These are phyloP conservation scores for Ascosphaera apis DNA, from an alignment of 2,329 filamentous ascomycete genomes.

Conservation along the genomic window DNA sequence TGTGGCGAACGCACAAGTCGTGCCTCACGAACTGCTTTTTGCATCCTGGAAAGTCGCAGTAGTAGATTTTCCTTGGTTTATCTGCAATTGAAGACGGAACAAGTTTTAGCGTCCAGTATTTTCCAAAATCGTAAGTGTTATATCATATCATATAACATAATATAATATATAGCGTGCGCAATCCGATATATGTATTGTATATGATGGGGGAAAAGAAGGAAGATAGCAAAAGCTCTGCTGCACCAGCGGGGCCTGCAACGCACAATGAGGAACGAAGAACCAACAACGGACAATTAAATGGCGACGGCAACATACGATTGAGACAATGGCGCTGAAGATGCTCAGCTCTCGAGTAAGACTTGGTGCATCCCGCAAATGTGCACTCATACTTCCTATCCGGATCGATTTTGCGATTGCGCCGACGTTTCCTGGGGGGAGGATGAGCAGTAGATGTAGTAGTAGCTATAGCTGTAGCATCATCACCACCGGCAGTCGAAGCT, in stretches of 20 bases:
- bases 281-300: neutral
- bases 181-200: too few relatives aligned
- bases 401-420: slow-evolving; percentile 22
- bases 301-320: slow-evolving; percentile 44
- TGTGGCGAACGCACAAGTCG: slow-evolving; percentile 70
- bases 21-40: slow-evolving; percentile 77
- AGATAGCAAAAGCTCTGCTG: neutral
- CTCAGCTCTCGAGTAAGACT: slow-evolving; percentile 89
- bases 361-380: slow-evolving; percentile 66
- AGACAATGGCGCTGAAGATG: slow-evolving; percentile 92
- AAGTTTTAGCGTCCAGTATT: neutral
- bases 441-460: neutral
- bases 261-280: neutral
- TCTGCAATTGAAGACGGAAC: slow-evolving; percentile 26
- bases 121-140: too few relatives aligned
- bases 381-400: slow-evolving; percentile 46
- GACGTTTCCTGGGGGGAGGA: slow-evolving; percentile 17
- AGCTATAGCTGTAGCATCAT: slow-evolving; percentile 4
- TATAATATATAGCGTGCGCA: too few relatives aligned
- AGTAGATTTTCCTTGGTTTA: slow-evolving; percentile 83
- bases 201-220: too few relatives aligned
- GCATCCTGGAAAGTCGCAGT: slow-evolving; percentile 81
- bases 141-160: too few relatives aligned
- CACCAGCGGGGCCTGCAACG: neutral
- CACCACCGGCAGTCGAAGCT: neutral